These are phyloP conservation scores for Neurospora sp. DNA, from an alignment of 495 filamentous ascomycete species.

Conservation along the genomic window DNA sequence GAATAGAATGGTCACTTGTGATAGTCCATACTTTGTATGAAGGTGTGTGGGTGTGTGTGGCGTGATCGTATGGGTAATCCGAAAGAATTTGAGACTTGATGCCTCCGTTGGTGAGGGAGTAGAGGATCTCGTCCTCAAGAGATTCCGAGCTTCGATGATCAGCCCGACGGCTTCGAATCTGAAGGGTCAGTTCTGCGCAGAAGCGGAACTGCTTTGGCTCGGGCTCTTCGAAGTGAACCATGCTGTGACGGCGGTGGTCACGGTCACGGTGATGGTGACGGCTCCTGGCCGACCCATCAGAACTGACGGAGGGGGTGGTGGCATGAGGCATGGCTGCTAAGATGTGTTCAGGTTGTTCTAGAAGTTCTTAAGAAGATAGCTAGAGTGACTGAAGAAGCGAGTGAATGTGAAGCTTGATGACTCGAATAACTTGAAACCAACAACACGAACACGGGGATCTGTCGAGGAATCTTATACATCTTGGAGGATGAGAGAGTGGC, in stretches of 20 bases:
- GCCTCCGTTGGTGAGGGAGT: conserved; percentile 4
- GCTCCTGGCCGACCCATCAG: not conserved
- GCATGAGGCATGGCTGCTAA: not conserved
- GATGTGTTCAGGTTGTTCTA: not conserved
- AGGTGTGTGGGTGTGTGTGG: not conserved
- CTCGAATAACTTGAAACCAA: not conserved
- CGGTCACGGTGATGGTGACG: not conserved
- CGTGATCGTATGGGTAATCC: not conserved
- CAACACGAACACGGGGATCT: not conserved
- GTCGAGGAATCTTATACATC: not conserved
- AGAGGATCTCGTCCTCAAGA: conserved; percentile 17
- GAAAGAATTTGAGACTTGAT: conserved; percentile 12
- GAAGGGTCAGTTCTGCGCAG: conserved; percentile 17
- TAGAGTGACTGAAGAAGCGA: not conserved
- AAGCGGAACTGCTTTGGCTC: conserved; percentile 17
- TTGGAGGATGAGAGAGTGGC: not conserved
- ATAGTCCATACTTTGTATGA: conserved; percentile 17
- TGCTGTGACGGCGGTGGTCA: not conserved
- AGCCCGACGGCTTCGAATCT: conserved; percentile 17
- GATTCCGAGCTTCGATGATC: conserved; percentile 7
- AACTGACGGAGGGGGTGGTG: not conserved
- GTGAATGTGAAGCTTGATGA: not conserved
- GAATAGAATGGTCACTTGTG: conserved; percentile 11
- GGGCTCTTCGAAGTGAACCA: not conserved
- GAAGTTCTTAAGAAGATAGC: not conserved